These are phyloP conservation scores for Microthlaspi erraticum DNA, from an alignment of 345 rosid species.

Conservation along the genomic window DNA sequence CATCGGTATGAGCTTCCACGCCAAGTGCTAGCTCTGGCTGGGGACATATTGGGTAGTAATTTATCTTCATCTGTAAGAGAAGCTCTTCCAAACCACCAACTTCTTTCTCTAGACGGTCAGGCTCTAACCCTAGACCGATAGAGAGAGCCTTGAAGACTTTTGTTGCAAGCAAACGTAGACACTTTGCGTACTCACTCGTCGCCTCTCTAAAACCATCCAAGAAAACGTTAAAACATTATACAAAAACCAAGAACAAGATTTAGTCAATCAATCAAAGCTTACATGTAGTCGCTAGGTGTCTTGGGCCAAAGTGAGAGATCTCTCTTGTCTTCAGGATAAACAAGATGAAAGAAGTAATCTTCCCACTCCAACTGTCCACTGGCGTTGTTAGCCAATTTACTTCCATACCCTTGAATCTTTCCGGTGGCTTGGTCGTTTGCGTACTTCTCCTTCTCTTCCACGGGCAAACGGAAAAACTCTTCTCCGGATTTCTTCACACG, in stretches of 20 bases:
- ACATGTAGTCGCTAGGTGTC: conserved; percentile 78
- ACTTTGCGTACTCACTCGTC: conserved; percentile 82
- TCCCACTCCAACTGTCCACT: conserved; percentile 93
- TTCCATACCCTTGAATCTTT: conserved; percentile 92
- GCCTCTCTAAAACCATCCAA: conserved; percentile 54
- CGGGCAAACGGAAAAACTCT: conserved; percentile 62
- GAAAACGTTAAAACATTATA: not conserved
- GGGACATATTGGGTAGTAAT: conserved; percentile 93
- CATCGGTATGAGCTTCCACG: conserved; percentile 96
- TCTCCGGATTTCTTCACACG: conserved; percentile 69
- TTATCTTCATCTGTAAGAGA: conserved; percentile 87
- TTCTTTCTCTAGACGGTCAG: conserved; percentile 83
- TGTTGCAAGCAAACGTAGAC: conserved; percentile 67
- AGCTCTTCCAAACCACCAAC: conserved; percentile 89
- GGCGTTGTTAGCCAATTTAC: conserved; percentile 91
- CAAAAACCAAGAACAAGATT: conserved; percentile 14
- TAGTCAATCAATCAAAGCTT: conserved; percentile 38
- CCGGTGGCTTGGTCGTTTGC: conserved; percentile 85
- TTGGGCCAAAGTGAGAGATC: conserved; percentile 89
- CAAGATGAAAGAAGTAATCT: conserved; percentile 91
- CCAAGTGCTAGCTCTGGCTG: conserved; percentile 97
- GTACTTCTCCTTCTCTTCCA: conserved; percentile 89
- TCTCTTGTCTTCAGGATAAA: conserved; percentile 77
- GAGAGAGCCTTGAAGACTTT: conserved; percentile 71
- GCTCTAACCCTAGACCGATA: conserved; percentile 77